Evolutionary conservation across 2,329 filamentous ascomycete genomes (phyloP), one percentile per base, ranked within the genome.

Genomic region (Apiospora sp.): DNA sequence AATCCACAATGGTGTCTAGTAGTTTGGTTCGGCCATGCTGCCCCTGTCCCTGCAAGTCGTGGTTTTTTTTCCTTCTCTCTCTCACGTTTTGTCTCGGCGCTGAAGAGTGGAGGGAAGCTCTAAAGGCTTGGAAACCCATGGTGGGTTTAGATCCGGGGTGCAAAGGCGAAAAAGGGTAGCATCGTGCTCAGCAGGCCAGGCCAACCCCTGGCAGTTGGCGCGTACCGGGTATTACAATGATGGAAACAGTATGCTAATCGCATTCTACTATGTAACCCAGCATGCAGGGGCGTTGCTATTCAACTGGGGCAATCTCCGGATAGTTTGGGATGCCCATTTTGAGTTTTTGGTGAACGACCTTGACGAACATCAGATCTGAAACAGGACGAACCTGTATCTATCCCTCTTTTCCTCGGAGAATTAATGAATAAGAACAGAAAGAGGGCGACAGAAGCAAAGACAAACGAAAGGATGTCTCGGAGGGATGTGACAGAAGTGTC

Each of bases 291-390:
- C 8, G 58, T 64, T 64, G 5, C 58, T 34, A 41, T 64, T 34
- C 34, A 64, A 41, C 58, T 64, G 30, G 58, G 41, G 54, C 30
- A 64, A 64, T 64, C 58, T 64, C 58, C 58, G 34, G 58, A 64
- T 64, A 41, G 58, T 64, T 64, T 64, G n/a, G 13, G 16, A 34
- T 61, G 54, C 6, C 34, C 34, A 24, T 64, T 14, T 64, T 64
- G 58, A n/a, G 58, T 41, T 41, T 41, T 34, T 64, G 30, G 58
- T 64, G 58, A 61, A n/a, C 14, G 8, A 19, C 34, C 34, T 64
- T 22, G 30, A 41, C 58, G 58, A 64, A 41, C 58, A 41, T 37
- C 34, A 12, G 22, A 41, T 64, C 58, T 64, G 58, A 64, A 64
- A 64, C 58, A 41, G n/a, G 34, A 22, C 19, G 16, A n/a, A 2